Evolutionary conservation across 2,329 filamentous ascomycete genomes (phyloP).

Genomic region (Colletotrichum sp.): DNA sequence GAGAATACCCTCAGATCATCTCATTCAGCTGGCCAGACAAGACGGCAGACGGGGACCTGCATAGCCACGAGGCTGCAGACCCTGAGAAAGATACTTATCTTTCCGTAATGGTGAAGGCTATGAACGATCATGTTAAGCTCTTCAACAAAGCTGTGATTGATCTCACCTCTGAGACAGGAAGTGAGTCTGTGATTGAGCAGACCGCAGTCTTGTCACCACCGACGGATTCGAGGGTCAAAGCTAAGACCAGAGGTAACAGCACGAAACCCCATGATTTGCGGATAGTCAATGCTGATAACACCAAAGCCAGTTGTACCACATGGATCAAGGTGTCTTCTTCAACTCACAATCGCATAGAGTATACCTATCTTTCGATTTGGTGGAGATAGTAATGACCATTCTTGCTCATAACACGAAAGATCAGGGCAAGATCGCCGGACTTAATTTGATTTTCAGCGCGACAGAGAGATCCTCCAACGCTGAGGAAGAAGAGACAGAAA

Average conservation of each 20-base stretch:
- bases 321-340: not conserved
- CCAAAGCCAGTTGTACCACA: not conserved
- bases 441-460: not conserved
- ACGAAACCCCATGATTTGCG: not conserved
- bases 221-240: not conserved
- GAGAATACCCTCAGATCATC: not conserved
- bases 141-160: not conserved
- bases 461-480: not conserved
- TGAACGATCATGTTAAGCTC: not conserved
- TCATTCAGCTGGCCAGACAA: conserved; percentile 1
- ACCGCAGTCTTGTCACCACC: not conserved
- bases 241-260: not conserved
- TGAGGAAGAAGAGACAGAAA: not conserved
- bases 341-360: not conserved
- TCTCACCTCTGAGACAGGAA: not conserved
- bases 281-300: rapidly evolving
- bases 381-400: not conserved
- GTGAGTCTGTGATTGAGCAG: not conserved
- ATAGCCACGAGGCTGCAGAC: not conserved
- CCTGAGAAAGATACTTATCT: not conserved
- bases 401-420: not conserved
- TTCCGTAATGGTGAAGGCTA: not conserved
- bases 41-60: not conserved
- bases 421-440: not conserved
- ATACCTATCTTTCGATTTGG: not conserved